Conservation (phyloP, 2,329 filamentous ascomycete genomes). For the Cladosporium sp. region DNA sequence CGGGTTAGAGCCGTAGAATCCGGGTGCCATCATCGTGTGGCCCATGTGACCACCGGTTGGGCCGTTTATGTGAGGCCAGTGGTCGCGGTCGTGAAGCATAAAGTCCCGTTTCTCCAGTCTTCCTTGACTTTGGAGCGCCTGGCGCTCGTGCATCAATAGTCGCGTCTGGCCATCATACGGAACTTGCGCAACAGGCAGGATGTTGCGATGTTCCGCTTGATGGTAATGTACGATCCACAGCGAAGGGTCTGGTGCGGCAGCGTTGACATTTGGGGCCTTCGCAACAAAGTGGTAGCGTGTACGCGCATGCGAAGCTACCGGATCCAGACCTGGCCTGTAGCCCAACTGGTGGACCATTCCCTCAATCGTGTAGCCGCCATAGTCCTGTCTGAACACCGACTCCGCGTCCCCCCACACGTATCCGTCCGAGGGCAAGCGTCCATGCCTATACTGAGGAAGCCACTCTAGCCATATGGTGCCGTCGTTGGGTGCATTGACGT, state of each 20-base stretch:
- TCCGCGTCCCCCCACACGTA: constrained; percentile 87
- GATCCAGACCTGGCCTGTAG: constrained; percentile 68
- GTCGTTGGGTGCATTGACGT: constrained; percentile 75
- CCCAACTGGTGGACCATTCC: constrained; percentile 79
- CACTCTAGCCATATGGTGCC: constrained; percentile 80
- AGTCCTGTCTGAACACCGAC: constrained; percentile 68
- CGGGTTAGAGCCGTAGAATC: constrained; percentile 14
- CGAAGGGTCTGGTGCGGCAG: constrained; percentile 68
- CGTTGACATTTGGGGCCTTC: constrained; percentile 65
- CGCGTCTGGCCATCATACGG: constrained; percentile 57
- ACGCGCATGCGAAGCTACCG: constrained; percentile 69
- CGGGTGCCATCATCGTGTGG: constrained; percentile 14
- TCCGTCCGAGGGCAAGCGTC: constrained; percentile 82
- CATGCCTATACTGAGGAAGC: constrained; percentile 71
- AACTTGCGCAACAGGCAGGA: constrained; percentile 64
- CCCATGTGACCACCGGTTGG: constrained; percentile 39
- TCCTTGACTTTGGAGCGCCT: constrained; percentile 63
- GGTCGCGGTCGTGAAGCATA: constrained; percentile 82
- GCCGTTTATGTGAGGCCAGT: constrained; percentile 81
- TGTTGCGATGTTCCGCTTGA: constrained; percentile 66
- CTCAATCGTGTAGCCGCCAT: constrained; percentile 72
- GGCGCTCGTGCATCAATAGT: constrained; percentile 56
- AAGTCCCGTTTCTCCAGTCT: constrained; percentile 88
- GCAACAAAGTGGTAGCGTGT: constrained; percentile 79
- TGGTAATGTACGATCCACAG: constrained; percentile 92